A percentile compares a stretch with the other conserved stretches of the same genome.
These are phyloP conservation scores for Groenewaldozyma tartarivorans DNA, from an alignment of 805 yeast species.

Conservation along the genomic window DNA sequence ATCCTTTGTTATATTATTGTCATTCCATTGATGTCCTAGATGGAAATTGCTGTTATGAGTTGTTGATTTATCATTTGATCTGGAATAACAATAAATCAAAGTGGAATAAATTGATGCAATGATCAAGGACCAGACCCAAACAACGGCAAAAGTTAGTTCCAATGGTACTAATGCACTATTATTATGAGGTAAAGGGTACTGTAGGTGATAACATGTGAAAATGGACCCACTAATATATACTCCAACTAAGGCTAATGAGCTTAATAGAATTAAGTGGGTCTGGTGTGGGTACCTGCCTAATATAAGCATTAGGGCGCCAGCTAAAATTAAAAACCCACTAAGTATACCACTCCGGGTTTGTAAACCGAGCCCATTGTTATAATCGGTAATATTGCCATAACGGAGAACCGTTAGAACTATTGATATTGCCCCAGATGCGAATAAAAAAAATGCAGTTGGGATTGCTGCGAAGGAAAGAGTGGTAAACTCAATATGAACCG, in stretches of 20 bases:
- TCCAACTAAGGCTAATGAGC: constrained; percentile 1
- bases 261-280: constrained; percentile 3
- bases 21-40: too few species aligned
- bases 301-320: not conserved
- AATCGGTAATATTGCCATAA: constrained; percentile 2
- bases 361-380: constrained; percentile 1
- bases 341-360: constrained; percentile 5
- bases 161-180: too few species aligned
- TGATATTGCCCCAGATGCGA: constrained; percentile 9
- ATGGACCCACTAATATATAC: constrained; percentile 8
- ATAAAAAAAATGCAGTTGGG: constrained; percentile 6
- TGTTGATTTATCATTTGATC: too few species aligned
- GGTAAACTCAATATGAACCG: constrained; percentile 20
- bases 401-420: constrained; percentile 9
- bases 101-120: constrained; percentile 2
- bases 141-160: constrained; percentile 4
- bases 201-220: constrained; percentile 1
- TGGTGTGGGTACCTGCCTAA: constrained; percentile 8
- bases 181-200: not conserved
- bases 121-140: constrained; percentile 6
- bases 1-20: too few species aligned
- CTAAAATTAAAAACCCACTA: constrained; percentile 4
- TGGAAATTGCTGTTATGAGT: too few species aligned
- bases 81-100: too few species aligned
- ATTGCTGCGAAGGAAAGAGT: constrained; percentile 18